Percentiles rank a stretch among this genome's conserved stretches.
phyloP scores from a whole-genome alignment of 2,329 filamentous ascomycete species.

The Zasmidium angulare region DNA sequence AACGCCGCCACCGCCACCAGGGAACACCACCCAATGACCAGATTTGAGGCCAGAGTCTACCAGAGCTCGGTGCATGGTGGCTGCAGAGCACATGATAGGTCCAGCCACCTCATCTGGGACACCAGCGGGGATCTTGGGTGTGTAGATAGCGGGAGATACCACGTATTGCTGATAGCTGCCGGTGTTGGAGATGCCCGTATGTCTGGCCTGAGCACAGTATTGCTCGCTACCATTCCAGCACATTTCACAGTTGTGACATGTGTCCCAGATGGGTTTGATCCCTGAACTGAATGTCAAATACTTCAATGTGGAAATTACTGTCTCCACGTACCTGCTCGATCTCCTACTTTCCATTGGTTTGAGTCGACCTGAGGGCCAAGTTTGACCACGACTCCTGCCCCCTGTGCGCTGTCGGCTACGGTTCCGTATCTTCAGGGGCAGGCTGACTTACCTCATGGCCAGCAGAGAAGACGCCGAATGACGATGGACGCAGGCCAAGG shows the following conservation, averaged over 20 bases:
- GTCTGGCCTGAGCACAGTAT: conserved; percentile 48
- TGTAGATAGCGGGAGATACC: conserved; percentile 55
- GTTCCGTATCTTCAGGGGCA: too few species aligned
- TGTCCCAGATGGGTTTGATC: conserved; percentile 50
- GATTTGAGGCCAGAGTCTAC: conserved; percentile 51
- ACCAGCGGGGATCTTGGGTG: conserved; percentile 55
- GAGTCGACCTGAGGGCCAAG: conserved; percentile 52
- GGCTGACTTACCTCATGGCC: conserved; percentile 40
- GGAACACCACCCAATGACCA: conserved; percentile 58
- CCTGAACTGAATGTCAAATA: background rate
- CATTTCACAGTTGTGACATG: conserved; percentile 48
- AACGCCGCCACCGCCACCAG: conserved; percentile 56
- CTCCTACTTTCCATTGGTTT: conserved; percentile 54
- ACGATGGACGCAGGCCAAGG: background rate
- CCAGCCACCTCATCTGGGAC: conserved; percentile 57
- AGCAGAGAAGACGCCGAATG: background rate
- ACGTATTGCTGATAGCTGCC: conserved; percentile 62
- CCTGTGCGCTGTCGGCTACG: too few species aligned
- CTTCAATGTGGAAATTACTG: background rate
- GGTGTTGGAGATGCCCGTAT: conserved; percentile 45
- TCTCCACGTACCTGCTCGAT: conserved; percentile 48
- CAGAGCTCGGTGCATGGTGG: conserved; percentile 59
- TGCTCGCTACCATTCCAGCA: conserved; percentile 56
- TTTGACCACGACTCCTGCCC: conserved; percentile 58
- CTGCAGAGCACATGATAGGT: conserved; percentile 60